Percentiles rank a stretch among this genome's conserved stretches.
Conservation (phyloP, 371 early-diverging fungal species). For the Lichtheimia corymbifera region DNA sequence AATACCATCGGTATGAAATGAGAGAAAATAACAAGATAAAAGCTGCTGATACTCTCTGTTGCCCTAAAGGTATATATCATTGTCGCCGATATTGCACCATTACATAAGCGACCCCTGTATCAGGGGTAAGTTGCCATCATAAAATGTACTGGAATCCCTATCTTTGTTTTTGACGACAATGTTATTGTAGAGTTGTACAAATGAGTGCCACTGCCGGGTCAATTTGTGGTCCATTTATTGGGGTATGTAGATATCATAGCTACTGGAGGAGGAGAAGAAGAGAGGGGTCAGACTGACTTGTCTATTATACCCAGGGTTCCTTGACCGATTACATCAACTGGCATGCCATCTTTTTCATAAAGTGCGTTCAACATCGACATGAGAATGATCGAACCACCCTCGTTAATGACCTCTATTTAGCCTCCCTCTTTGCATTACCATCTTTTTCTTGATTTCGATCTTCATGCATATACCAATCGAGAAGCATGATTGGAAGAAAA, state of each 20-base stretch:
- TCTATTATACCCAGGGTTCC: background rate
- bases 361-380: background rate
- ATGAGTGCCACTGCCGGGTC: too few species aligned
- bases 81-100: constrained; percentile 60
- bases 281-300: background rate
- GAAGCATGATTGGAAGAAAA: constrained; percentile 1
- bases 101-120: constrained; percentile 58
- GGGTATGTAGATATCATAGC: constrained; percentile 16
- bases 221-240: constrained; percentile 38
- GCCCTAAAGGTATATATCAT: constrained; percentile 50
- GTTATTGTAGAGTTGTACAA: constrained; percentile 19
- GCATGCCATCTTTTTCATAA: background rate
- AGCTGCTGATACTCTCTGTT: background rate
- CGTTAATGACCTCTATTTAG: background rate
- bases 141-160: background rate
- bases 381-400: background rate
- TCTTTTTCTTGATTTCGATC: background rate
- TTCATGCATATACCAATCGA: background rate
- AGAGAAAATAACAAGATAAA: too few species aligned
- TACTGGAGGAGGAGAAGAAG: background rate
- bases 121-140: constrained; percentile 38
- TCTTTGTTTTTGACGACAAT: constrained; percentile 41
- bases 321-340: background rate
- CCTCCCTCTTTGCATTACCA: background rate
- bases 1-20: background rate